phyloP scores from a whole-genome alignment of 371 early-diverging fungal species.

The Rhizomucor miehei region DNA sequence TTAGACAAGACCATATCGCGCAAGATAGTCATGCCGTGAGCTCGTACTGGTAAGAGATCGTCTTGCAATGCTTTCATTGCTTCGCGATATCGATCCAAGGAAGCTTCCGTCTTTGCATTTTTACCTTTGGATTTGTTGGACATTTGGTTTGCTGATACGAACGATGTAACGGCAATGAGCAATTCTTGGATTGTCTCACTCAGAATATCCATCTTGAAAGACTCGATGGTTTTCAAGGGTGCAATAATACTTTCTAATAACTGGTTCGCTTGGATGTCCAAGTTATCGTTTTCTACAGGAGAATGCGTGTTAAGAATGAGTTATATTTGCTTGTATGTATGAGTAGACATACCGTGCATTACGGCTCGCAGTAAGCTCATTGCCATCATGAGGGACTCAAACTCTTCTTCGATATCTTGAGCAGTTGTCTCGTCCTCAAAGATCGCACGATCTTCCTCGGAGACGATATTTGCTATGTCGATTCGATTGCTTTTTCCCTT shows the following conservation, averaged over 20 bases:
- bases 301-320: neutral
- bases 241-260: slow-evolving; percentile 47
- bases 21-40: slow-evolving; percentile 81
- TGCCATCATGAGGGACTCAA: slow-evolving; percentile 38
- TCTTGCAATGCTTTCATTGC: slow-evolving; percentile 80
- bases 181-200: slow-evolving; percentile 59
- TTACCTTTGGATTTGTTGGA: slow-evolving; percentile 15
- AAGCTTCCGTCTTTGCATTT: slow-evolving; percentile 28
- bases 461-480: slow-evolving; percentile 35
- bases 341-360: slow-evolving; percentile 34
- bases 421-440: slow-evolving; percentile 36
- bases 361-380: slow-evolving; percentile 45
- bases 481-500: slow-evolving; percentile 4
- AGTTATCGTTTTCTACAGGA: slow-evolving; percentile 46
- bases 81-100: slow-evolving; percentile 58
- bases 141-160: slow-evolving; percentile 32
- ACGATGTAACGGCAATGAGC: slow-evolving; percentile 48
- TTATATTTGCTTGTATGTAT: neutral
- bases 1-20: slow-evolving; percentile 72
- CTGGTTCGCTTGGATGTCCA: slow-evolving; percentile 46
- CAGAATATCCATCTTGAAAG: slow-evolving; percentile 50
- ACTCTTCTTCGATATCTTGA: slow-evolving; percentile 52
- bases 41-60: slow-evolving; percentile 81
- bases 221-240: slow-evolving; percentile 54
- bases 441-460: slow-evolving; percentile 23